These are phyloP conservation scores for Boletus rex-veris DNA, from an alignment of 768 basidiomycete species.

Conservation along the genomic window DNA sequence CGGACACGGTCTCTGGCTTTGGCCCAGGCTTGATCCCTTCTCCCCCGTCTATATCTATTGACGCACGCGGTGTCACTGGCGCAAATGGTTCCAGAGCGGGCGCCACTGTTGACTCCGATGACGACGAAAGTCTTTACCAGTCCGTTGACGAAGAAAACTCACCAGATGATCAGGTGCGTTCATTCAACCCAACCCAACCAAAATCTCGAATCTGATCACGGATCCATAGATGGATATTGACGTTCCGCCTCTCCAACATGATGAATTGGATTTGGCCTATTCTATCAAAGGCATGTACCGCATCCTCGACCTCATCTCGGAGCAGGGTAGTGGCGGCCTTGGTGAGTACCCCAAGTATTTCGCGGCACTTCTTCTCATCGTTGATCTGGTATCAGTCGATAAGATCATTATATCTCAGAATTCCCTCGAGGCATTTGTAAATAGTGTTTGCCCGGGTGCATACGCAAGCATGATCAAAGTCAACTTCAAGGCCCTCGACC, in stretches of 20 bases:
- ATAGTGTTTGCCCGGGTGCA: slow-evolving; percentile 46
- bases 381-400: slow-evolving; percentile 41
- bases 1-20: slow-evolving; percentile 1
- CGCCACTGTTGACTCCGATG: slow-evolving; percentile 4
- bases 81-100: too few species aligned
- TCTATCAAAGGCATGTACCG: slow-evolving; percentile 48
- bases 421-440: slow-evolving; percentile 46
- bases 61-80: neutral
- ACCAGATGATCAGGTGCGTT: slow-evolving; percentile 10
- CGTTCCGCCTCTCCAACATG: neutral
- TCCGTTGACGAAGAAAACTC: slow-evolving; percentile 8
- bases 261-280: slow-evolving; percentile 20
- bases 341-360: slow-evolving; percentile 32
- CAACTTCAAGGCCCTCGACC: slow-evolving; percentile 52
- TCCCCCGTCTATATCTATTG: neutral
- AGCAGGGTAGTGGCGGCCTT: slow-evolving; percentile 48
- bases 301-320: slow-evolving; percentile 51
- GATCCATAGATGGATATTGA: slow-evolving; percentile 20
- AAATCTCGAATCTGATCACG: neutral
- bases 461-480: slow-evolving; percentile 54
- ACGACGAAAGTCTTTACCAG: slow-evolving; percentile 13
- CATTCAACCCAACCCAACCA: neutral
- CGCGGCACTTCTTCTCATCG: neutral
- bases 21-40: slow-evolving; percentile 5
- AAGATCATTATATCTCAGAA: slow-evolving; percentile 60